Percentiles rank a stretch among this genome's conserved stretches.
Evolutionary conservation across 2,329 filamentous ascomycete species (phyloP).

Genomic region (Aulographum hederae): DNA sequence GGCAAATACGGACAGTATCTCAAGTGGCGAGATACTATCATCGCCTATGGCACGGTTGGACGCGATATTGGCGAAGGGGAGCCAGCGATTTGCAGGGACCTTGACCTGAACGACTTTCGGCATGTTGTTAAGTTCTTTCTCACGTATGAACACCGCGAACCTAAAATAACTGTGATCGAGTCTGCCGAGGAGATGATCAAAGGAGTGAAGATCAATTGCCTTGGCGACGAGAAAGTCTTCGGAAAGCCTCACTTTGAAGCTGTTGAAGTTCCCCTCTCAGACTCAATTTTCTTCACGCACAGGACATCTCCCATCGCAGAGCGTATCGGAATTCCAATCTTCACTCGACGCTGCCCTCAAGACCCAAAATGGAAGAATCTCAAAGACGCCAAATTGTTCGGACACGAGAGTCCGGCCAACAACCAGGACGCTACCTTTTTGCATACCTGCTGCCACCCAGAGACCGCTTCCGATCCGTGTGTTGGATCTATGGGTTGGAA

Average conservation of each 20-base stretch:
- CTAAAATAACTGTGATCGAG: neutral
- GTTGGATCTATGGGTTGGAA: neutral
- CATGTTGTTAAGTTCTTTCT: slow-evolving; percentile 6
- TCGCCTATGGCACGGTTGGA: slow-evolving; percentile 3
- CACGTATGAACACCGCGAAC: slow-evolving; percentile 3
- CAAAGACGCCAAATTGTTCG: neutral
- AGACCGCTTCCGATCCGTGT: slow-evolving; percentile 1
- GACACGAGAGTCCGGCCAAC: neutral
- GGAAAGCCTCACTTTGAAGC: slow-evolving; percentile 4
- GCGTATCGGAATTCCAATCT: slow-evolving; percentile 2
- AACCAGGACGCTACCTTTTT: slow-evolving; percentile 3
- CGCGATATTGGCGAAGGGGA: neutral
- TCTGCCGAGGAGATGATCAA: slow-evolving; percentile 1
- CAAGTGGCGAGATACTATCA: slow-evolving; percentile 6
- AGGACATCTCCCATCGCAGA: slow-evolving; percentile 2
- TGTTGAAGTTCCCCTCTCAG: slow-evolving; percentile 3
- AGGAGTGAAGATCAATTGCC: slow-evolving; percentile 7
- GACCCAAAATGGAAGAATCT: slow-evolving; percentile 1
- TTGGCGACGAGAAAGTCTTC: slow-evolving; percentile 4
- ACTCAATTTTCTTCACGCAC: slow-evolving; percentile 2
- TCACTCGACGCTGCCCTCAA: slow-evolving; percentile 1
- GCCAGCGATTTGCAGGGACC: slow-evolving; percentile 5
- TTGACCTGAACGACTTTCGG: slow-evolving; percentile 6
- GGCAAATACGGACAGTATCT: slow-evolving; percentile 2
- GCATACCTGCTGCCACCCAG: slow-evolving; percentile 2